Percentiles rank a stretch among this genome's conserved stretches.
These are phyloP conservation scores for Hymenoscyphus fraxineus DNA, from an alignment of 2,329 filamentous ascomycete species.

Conservation along the genomic window DNA sequence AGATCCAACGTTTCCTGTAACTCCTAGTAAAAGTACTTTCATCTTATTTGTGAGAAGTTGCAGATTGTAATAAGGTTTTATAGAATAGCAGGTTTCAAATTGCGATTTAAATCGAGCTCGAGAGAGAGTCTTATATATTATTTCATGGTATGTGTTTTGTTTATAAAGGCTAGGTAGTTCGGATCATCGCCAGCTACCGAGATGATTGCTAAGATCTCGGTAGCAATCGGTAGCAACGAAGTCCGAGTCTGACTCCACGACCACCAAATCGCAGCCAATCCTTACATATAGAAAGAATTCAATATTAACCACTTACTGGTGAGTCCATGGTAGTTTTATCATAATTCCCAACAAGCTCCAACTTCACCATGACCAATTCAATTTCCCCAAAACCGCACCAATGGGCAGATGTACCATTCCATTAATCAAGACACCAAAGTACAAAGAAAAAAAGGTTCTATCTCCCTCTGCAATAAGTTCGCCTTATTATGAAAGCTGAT, in stretches of 20 bases:
- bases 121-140: constrained; percentile 5
- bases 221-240: constrained; percentile 16
- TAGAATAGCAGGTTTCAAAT: not conserved
- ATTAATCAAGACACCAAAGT: constrained; percentile 16
- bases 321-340: not conserved
- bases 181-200: not conserved
- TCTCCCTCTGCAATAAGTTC: not conserved
- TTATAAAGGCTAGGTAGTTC: constrained; percentile 12
- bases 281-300: constrained; percentile 6
- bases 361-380: constrained; percentile 10
- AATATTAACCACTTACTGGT: constrained; percentile 10
- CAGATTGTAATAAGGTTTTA: constrained; percentile 1
- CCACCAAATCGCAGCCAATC: not conserved
- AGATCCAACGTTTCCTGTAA: constrained; percentile 39
- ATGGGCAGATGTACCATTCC: constrained; percentile 17
- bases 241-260: constrained; percentile 10
- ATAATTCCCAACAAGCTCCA: not conserved
- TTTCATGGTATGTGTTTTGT: not conserved
- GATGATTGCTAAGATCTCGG: constrained; percentile 8
- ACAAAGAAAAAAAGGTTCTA: constrained; percentile 13
- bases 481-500: not conserved
- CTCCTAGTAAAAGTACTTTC: constrained; percentile 40
- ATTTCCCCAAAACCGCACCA: constrained; percentile 1
- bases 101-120: not conserved
- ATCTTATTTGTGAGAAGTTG: constrained; percentile 28